phyloP scores from a whole-genome alignment of 2,329 filamentous ascomycete species.

The Pseudogymnoascus sp. region DNA sequence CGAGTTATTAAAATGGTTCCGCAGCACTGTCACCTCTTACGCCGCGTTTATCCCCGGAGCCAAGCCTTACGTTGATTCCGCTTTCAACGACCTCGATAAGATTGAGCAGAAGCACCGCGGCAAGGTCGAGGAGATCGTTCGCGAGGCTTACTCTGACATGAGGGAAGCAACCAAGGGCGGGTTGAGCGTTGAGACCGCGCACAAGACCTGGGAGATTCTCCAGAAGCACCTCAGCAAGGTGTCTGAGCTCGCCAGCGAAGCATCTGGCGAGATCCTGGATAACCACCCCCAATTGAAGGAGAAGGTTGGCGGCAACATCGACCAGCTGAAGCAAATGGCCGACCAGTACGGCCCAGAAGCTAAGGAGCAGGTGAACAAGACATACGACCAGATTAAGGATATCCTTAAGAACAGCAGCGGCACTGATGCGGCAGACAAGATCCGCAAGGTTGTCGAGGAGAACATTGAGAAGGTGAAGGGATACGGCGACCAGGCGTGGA shows the following conservation, averaged over 20 bases:
- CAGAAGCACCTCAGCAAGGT: slow-evolving; percentile 55
- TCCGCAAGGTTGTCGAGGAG: slow-evolving; percentile 57
- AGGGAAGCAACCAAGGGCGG: slow-evolving; percentile 53
- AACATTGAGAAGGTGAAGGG: slow-evolving; percentile 61
- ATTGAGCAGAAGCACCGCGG: slow-evolving; percentile 60
- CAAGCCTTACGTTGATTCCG: slow-evolving; percentile 57
- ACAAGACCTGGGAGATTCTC: slow-evolving; percentile 54
- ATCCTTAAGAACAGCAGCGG: slow-evolving; percentile 49
- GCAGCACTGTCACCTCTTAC: slow-evolving; percentile 60
- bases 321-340: slow-evolving; percentile 62
- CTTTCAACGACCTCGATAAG: slow-evolving; percentile 64
- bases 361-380: slow-evolving; percentile 68
- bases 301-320: slow-evolving; percentile 60
- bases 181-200: slow-evolving; percentile 55
- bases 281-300: slow-evolving; percentile 69
- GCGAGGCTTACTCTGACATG: slow-evolving; percentile 60
- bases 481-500: slow-evolving; percentile 65
- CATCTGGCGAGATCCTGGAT: slow-evolving; percentile 57
- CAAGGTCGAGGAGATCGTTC: slow-evolving; percentile 63
- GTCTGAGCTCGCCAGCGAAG: slow-evolving; percentile 54
- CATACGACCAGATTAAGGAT: slow-evolving; percentile 59
- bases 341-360: slow-evolving; percentile 67
- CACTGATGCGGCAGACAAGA: slow-evolving; percentile 49
- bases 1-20: slow-evolving; percentile 59
- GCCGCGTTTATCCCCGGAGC: slow-evolving; percentile 66